A percentile compares a stretch with the other conserved stretches of the same genome.
phyloP scores from a whole-genome alignment of 768 basidiomycete genomes.

The Serpula lacrymans region DNA sequence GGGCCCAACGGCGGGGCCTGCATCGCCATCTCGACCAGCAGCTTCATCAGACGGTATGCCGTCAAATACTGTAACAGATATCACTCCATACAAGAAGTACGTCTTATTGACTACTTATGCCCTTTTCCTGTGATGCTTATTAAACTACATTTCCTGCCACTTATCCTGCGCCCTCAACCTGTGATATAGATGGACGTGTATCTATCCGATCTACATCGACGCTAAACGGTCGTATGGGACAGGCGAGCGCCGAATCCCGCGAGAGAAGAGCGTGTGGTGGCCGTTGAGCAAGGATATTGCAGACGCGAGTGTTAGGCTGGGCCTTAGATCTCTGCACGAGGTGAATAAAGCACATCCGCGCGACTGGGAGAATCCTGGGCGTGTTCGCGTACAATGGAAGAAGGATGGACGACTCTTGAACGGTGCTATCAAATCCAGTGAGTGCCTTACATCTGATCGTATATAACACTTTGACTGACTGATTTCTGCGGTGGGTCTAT shows the following conservation, averaged over 20 bases:
- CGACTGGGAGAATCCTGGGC: conserved; percentile 98
- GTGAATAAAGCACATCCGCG: conserved; percentile 88
- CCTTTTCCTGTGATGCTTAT: conserved; percentile 1
- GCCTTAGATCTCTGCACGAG: conserved; percentile 82
- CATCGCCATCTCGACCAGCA: conserved; percentile 41
- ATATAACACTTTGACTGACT: neutral
- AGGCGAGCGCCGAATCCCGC: conserved; percentile 77
- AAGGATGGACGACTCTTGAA: conserved; percentile 69
- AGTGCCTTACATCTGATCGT: conserved; percentile 23
- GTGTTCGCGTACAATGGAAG: conserved; percentile 92
- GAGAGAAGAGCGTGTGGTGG: conserved; percentile 87
- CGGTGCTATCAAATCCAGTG: conserved; percentile 71
- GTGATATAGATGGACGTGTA: conserved; percentile 78
- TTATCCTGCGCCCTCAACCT: conserved; percentile 6
- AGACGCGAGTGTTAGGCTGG: conserved; percentile 72
- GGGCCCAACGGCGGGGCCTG: conserved; percentile 48
- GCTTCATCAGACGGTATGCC: conserved; percentile 14
- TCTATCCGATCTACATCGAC: conserved; percentile 97
- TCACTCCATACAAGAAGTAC: conserved; percentile 82
- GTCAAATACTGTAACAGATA: conserved; percentile 55
- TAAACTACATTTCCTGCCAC: conserved; percentile 5
- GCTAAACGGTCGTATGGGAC: conserved; percentile 86
- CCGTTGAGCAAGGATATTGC: conserved; percentile 92
- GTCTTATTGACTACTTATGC: conserved; percentile 21
- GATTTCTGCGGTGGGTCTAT: neutral